Evolutionary conservation across 169 alveolate species (phyloP).

Genomic region (Neospora caninum): DNA sequence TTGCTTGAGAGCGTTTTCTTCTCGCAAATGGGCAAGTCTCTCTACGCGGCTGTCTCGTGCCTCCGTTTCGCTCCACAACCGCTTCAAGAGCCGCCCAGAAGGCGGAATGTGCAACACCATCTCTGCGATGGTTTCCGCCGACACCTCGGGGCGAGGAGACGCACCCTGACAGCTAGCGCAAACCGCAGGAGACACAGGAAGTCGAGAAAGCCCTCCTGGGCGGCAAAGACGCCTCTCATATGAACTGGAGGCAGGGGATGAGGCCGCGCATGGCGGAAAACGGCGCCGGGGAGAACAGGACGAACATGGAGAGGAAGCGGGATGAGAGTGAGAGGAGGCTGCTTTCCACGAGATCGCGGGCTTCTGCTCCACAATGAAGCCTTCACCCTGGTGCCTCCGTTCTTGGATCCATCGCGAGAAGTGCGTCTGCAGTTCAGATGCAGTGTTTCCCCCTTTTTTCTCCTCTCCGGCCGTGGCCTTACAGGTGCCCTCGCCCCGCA

Average conservation of each 20-base stretch:
- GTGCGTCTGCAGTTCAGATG: no score
- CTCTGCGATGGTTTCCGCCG: neutral
- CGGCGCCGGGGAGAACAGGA: neutral
- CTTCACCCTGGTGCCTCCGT: no score
- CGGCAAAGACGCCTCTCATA: neutral
- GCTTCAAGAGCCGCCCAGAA: neutral
- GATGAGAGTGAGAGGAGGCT: neutral
- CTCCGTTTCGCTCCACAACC: slow-evolving; percentile 8
- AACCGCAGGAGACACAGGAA: neutral
- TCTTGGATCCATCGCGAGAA: no score
- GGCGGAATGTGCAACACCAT: neutral
- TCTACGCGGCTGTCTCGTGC: neutral
- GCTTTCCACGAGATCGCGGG: neutral
- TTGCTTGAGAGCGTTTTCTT: neutral
- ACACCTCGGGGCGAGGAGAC: neutral
- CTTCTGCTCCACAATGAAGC: neutral
- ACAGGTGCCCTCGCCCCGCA: no score
- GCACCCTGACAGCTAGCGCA: neutral
- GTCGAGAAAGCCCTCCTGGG: neutral
- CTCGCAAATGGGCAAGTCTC: neutral
- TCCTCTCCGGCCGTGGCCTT: no score
- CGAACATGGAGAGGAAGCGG: neutral
- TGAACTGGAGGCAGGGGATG: neutral
- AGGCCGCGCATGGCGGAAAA: neutral
- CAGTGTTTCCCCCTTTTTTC: no score